Percentiles rank a stretch among this genome's conserved stretches.
Conservation (phyloP, 768 basidiomycete species). For the Panus rudis region DNA sequence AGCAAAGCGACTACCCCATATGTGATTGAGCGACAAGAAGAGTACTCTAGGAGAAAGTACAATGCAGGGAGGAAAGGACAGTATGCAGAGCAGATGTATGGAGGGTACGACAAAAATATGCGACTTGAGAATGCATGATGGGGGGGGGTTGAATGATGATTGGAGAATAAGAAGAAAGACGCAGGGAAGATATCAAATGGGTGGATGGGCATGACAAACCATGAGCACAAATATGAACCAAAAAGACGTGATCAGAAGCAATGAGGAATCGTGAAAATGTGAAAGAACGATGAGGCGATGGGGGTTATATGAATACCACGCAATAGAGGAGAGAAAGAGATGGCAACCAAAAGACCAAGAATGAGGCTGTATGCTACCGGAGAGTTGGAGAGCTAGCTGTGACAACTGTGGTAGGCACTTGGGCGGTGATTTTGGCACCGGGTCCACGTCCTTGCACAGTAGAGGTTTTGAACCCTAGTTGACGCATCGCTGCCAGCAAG, state of each 20-base stretch:
- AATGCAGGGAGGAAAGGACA: conserved; percentile 17
- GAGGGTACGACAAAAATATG: conserved; percentile 12
- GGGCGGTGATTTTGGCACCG: conserved; percentile 10
- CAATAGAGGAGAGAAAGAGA: conserved; percentile 2
- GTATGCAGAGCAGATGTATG: conserved; percentile 14
- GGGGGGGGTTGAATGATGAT: conserved; percentile 7
- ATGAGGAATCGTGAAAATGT: conserved; percentile 4
- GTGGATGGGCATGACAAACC: conserved; percentile 8
- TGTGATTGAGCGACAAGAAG: no score
- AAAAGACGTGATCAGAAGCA: conserved; percentile 10
- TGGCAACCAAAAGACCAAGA: conserved; percentile 1
- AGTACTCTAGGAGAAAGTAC: no score
- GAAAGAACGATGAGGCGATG: conserved; percentile 1
- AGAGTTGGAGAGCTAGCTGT: conserved; percentile 4
- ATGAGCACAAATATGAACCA: conserved; percentile 5
- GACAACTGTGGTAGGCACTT: conserved; percentile 12
- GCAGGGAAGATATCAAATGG: conserved; percentile 7
- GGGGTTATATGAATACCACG: conserved; percentile 1
- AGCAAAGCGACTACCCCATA: no score
- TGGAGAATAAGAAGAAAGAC: conserved; percentile 10
- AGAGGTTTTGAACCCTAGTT: conserved; percentile 87
- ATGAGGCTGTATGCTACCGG: background rate
- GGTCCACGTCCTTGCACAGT: conserved; percentile 40
- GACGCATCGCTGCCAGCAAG: conserved; percentile 69
- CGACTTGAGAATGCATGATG: conserved; percentile 17